Percentiles rank a stretch among this genome's conserved stretches.
phyloP scores from a whole-genome alignment of 352 stramenopile genomes.

The Phytophthora niederhauseri region DNA sequence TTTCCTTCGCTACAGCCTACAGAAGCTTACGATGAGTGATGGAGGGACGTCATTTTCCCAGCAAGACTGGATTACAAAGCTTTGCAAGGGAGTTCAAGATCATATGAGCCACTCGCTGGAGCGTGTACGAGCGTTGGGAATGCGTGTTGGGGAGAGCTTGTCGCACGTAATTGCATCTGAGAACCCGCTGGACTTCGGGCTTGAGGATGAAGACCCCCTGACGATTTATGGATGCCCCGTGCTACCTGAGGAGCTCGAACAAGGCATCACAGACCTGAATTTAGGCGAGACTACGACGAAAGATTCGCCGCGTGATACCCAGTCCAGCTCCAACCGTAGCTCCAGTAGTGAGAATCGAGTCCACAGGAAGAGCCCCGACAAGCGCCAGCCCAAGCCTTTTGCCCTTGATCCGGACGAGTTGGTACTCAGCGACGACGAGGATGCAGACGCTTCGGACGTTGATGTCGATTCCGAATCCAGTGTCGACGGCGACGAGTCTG shows the following conservation, averaged over 20 bases:
- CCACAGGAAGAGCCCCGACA: constrained; percentile 21
- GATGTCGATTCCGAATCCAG: constrained; percentile 32
- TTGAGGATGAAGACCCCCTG: constrained; percentile 50
- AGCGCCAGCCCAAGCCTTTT: constrained; percentile 30
- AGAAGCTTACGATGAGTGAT: constrained; percentile 29
- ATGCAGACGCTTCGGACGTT: constrained; percentile 18
- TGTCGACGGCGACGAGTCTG: constrained; percentile 42
- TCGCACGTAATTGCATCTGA: constrained; percentile 65
- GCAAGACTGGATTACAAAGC: constrained; percentile 64
- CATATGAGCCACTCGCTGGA: constrained; percentile 74
- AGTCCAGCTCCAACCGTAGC: neutral
- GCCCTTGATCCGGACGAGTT: constrained; percentile 63
- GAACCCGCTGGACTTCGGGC: constrained; percentile 67
- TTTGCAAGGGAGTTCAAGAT: constrained; percentile 76
- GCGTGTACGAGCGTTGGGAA: constrained; percentile 60
- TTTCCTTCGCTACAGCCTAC: constrained; percentile 69
- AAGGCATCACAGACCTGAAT: constrained; percentile 18
- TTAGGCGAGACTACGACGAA: constrained; percentile 4
- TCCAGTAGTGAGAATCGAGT: neutral
- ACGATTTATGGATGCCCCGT: constrained; percentile 38
- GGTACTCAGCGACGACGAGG: constrained; percentile 60
- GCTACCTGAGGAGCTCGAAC: constrained; percentile 31
- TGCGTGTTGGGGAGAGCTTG: constrained; percentile 74
- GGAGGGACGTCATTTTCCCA: constrained; percentile 28
- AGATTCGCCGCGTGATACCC: constrained; percentile 1